phyloP scores from a whole-genome alignment of 192 early-diverging fungal genomes.

The Coemansia sp. region DNA sequence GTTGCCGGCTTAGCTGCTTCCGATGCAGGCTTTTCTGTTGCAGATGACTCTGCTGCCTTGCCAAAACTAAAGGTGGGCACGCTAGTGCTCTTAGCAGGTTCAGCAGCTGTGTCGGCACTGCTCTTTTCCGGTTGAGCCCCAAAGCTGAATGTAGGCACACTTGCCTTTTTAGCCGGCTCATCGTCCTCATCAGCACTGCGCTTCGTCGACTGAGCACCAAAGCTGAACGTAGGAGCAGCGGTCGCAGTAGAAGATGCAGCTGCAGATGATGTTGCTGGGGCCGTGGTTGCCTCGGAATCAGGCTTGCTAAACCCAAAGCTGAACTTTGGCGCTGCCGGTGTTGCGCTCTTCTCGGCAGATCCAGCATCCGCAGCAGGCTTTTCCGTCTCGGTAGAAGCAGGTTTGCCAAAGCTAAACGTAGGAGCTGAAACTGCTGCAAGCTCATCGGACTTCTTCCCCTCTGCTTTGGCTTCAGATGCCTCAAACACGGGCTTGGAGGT shows the following conservation, averaged over 20 bases:
- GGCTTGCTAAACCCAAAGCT: constrained; percentile 23
- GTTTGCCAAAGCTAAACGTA: constrained; percentile 22
- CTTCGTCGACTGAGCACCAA: constrained; percentile 5
- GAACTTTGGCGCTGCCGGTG: constrained; percentile 9
- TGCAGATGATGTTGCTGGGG: constrained; percentile 7
- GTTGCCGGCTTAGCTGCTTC: not conserved
- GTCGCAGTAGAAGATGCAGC: not conserved
- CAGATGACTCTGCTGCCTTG: not conserved
- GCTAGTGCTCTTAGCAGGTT: constrained; percentile 1
- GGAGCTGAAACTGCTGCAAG: constrained; percentile 4
- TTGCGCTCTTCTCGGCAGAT: constrained; percentile 2
- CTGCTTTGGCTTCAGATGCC: not conserved
- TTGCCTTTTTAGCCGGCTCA: not conserved
- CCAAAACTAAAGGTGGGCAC: constrained; percentile 17
- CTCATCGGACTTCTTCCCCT: constrained; percentile 1
- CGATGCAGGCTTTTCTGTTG: not conserved
- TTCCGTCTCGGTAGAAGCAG: constrained; percentile 1
- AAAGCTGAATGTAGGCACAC: not conserved
- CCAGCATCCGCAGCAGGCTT: constrained; percentile 9
- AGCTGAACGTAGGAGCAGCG: constrained; percentile 12
- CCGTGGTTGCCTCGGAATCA: not conserved
- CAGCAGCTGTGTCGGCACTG: not conserved
- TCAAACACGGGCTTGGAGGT: not conserved
- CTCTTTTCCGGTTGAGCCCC: not conserved
- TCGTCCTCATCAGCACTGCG: constrained; percentile 3